A percentile compares a stretch with the other conserved stretches of the same genome.
Conservation (phyloP, 1,284 basidiomycete genomes). For the Trametes sp. region DNA sequence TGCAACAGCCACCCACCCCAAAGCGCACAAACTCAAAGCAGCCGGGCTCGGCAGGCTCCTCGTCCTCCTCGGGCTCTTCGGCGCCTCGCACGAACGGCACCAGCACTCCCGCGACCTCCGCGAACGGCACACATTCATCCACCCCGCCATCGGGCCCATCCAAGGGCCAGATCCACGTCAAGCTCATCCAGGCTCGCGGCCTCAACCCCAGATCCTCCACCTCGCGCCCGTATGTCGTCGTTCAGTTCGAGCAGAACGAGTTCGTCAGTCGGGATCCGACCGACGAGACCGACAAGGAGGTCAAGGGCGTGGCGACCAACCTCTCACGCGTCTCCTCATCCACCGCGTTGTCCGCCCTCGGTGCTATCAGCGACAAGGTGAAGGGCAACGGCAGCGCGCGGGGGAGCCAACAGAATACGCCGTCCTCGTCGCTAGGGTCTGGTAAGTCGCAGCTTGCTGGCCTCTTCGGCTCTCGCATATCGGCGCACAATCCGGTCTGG, state of each 20-base stretch:
- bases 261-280: conserved; percentile 95
- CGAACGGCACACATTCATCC: conserved; percentile 28
- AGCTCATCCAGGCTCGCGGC: conserved; percentile 92
- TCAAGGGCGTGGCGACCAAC: conserved; percentile 78
- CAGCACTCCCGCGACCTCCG: conserved; percentile 31
- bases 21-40: conserved; percentile 48
- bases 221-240: conserved; percentile 93
- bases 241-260: conserved; percentile 99
- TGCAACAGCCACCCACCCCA: conserved; percentile 67
- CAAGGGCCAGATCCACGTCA: conserved; percentile 91
- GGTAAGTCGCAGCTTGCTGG: conserved; percentile 43
- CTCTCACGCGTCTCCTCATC: conserved; percentile 67
- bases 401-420: conserved; percentile 44
- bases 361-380: conserved; percentile 69
- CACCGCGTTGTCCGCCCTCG: conserved; percentile 71
- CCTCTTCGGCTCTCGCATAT: conserved; percentile 66
- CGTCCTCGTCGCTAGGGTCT: conserved; percentile 51
- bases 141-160: conserved; percentile 47
- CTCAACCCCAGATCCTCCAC: conserved; percentile 76
- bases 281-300: conserved; percentile 85
- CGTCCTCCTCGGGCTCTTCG: conserved; percentile 40
- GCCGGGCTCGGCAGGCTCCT: conserved; percentile 45
- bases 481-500: conserved; percentile 94
- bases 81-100: conserved; percentile 38
- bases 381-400: conserved; percentile 46